phyloP scores from a whole-genome alignment of 2,329 filamentous ascomycete genomes.

The Diaporthe sp. region DNA sequence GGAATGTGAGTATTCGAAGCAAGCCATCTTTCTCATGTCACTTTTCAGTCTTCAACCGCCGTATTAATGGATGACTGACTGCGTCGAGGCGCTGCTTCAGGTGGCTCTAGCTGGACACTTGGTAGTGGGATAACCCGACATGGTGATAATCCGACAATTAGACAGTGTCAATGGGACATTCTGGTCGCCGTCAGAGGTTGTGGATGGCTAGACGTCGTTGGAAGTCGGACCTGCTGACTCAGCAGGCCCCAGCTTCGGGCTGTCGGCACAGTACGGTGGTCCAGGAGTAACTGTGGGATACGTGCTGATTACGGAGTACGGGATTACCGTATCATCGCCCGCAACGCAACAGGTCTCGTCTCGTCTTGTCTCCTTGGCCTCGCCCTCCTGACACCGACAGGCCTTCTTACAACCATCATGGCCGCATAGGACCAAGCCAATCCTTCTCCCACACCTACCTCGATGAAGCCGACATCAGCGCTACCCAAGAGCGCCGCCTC shows the following conservation, averaged over 20 bases:
- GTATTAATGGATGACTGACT: no score
- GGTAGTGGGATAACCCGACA: no score
- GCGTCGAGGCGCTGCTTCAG: no score
- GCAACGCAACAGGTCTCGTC: conserved; percentile 35
- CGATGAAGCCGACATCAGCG: conserved; percentile 39
- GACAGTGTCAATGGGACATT: no score
- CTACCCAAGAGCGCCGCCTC: conserved; percentile 38
- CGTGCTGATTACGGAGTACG: conserved; percentile 31
- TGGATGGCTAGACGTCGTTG: no score
- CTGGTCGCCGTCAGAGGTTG: no score
- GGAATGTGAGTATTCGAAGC: no score
- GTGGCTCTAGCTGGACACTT: no score
- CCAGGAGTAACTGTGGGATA: neutral
- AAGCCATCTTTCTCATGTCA: no score
- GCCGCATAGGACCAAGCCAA: conserved; percentile 27
- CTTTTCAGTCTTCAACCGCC: no score
- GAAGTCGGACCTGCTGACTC: neutral
- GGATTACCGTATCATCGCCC: conserved; percentile 29
- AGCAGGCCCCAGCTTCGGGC: neutral
- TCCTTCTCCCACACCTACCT: conserved; percentile 9
- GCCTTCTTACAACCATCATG: conserved; percentile 15
- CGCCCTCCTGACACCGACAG: conserved; percentile 25
- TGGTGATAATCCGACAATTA: no score
- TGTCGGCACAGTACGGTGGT: conserved; percentile 20
- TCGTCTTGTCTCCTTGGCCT: conserved; percentile 31